phyloP scores from a whole-genome alignment of 768 basidiomycete species.

The Punctularia strigosozonata region DNA sequence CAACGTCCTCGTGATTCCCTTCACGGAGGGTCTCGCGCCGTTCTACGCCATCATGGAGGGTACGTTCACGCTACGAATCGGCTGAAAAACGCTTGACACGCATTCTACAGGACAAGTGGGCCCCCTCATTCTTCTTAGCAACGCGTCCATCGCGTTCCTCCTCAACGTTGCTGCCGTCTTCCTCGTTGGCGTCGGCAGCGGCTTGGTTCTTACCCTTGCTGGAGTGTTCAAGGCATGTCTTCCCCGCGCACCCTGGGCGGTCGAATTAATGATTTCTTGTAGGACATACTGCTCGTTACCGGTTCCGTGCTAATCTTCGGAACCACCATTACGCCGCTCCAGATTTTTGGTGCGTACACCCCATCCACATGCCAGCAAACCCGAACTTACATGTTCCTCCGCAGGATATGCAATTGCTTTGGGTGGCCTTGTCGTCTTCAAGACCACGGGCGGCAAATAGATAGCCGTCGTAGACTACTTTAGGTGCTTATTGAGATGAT shows the following conservation, averaged over 20 bases:
- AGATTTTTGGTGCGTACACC: slow-evolving; percentile 53
- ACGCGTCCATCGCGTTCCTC: slow-evolving; percentile 79
- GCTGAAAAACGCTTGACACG: no score
- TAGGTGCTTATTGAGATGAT: no score
- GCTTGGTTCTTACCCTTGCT: slow-evolving; percentile 86
- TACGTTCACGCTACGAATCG: no score
- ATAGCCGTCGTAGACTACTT: no score
- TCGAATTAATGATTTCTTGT: no score
- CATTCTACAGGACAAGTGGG: slow-evolving; percentile 37
- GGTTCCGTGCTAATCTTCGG: slow-evolving; percentile 86
- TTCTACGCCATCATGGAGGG: no score
- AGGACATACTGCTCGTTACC: slow-evolving; percentile 91
- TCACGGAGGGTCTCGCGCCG: slow-evolving; percentile 86
- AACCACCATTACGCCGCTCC: slow-evolving; percentile 63
- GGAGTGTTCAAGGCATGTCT: slow-evolving; percentile 78
- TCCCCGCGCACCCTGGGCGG: background rate
- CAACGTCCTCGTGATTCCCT: slow-evolving; percentile 77
- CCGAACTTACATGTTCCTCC: slow-evolving; percentile 2
- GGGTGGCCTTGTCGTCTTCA: slow-evolving; percentile 75
- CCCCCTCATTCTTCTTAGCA: slow-evolving; percentile 61
- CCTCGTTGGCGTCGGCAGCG: slow-evolving; percentile 79
- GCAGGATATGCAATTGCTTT: slow-evolving; percentile 83
- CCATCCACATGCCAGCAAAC: background rate
- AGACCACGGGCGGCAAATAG: slow-evolving; percentile 59
- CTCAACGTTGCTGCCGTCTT: slow-evolving; percentile 93